Evolutionary conservation across 2,329 filamentous ascomycete genomes (phyloP).

Genomic region (Shiraia bambusicola): DNA sequence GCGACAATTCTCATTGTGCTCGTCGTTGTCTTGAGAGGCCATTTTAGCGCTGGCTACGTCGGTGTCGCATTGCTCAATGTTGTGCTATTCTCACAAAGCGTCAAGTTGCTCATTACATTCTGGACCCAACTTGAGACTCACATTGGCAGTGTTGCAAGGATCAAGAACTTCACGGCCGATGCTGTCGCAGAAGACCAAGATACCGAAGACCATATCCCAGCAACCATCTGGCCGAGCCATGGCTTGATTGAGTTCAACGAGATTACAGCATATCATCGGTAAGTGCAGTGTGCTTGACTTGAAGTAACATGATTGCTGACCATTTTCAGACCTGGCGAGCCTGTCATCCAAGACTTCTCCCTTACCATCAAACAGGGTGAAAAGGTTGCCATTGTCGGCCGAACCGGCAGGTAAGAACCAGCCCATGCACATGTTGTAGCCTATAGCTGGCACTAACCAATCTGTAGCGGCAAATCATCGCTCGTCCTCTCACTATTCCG

Average conservation of each 20-base stretch:
- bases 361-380: conserved; percentile 52
- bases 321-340: conserved; percentile 22
- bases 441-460: conserved; percentile 17
- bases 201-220: conserved; percentile 48
- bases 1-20: conserved; percentile 42
- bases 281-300: conserved; percentile 6
- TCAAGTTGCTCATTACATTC: conserved; percentile 53
- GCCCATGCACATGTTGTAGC: neutral
- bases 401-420: conserved; percentile 51
- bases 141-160: conserved; percentile 58
- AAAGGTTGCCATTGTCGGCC: conserved; percentile 55
- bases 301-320: neutral
- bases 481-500: conserved; percentile 53
- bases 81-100: conserved; percentile 54
- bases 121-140: conserved; percentile 62
- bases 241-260: conserved; percentile 48
- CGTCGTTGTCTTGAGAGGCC: conserved; percentile 38
- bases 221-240: conserved; percentile 47
- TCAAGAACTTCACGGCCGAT: conserved; percentile 55
- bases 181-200: conserved; percentile 54
- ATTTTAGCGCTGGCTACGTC: conserved; percentile 51
- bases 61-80: conserved; percentile 58
- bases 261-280: conserved; percentile 51
- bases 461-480: conserved; percentile 53
- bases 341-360: conserved; percentile 50